phyloP scores from a whole-genome alignment of 257 asterid species.

The Cordia subcordata region DNA sequence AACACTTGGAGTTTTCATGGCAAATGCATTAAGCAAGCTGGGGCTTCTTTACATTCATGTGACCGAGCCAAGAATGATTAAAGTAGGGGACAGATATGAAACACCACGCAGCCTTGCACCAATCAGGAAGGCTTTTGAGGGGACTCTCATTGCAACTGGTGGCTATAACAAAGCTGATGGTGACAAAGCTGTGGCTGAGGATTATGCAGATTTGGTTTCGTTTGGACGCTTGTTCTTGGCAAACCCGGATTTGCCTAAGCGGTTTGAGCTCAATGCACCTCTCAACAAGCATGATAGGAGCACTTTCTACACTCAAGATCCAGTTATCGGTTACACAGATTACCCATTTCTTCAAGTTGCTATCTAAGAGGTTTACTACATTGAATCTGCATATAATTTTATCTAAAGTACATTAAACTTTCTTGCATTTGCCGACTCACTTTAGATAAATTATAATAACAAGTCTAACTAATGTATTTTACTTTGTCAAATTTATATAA shows the following conservation, averaged over 20 bases:
- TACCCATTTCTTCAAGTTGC: conserved; percentile 42
- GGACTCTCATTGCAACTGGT: conserved; percentile 65
- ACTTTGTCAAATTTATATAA: too few relatives aligned
- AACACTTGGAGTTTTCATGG: not conserved
- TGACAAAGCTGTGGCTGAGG: too few relatives aligned
- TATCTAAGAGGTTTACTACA: too few relatives aligned
- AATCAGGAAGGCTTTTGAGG: conserved; percentile 11
- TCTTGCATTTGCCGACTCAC: too few relatives aligned
- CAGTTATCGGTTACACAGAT: conserved; percentile 62
- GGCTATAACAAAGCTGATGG: too few relatives aligned
- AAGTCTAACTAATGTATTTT: too few relatives aligned
- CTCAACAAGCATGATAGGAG: conserved; percentile 50
- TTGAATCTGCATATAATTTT: too few relatives aligned
- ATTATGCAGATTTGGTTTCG: too few relatives aligned
- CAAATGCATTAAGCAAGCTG: not conserved
- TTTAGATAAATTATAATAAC: too few relatives aligned
- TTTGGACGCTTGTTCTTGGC: conserved; percentile 57
- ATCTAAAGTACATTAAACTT: too few relatives aligned
- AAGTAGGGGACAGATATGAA: not conserved
- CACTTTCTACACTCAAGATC: conserved; percentile 65
- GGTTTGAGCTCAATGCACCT: conserved; percentile 50
- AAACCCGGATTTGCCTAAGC: conserved; percentile 57
- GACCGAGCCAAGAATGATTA: not conserved
- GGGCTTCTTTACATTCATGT: not conserved
- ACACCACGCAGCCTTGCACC: not conserved